A percentile compares a stretch with the other conserved stretches of the same genome.
Evolutionary conservation across 1,284 basidiomycete genomes (phyloP).

Genomic region (Cystobasidium sp.): DNA sequence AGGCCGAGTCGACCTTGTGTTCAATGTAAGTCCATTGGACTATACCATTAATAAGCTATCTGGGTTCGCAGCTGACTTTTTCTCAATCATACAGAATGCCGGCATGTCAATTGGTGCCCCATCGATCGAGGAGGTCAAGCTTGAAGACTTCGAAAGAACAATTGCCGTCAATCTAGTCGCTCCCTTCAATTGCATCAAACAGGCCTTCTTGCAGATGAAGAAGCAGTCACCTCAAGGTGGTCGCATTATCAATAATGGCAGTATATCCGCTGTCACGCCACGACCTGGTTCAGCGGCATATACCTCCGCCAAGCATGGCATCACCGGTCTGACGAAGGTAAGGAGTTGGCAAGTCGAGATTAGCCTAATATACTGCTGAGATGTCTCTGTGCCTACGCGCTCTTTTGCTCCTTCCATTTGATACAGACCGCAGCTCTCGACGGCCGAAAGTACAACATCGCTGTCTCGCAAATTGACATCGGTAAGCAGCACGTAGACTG

Average conservation of each 20-base stretch:
- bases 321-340: conserved; percentile 73
- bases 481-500: conserved; percentile 59
- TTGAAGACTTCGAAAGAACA: conserved; percentile 68
- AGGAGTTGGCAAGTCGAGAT: conserved; percentile 50
- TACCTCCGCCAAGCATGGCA: conserved; percentile 76
- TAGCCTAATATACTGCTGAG: neutral
- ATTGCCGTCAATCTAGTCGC: conserved; percentile 73
- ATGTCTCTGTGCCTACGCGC: neutral
- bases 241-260: conserved; percentile 80
- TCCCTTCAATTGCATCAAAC: conserved; percentile 74
- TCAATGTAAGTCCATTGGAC: conserved; percentile 65
- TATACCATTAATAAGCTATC: neutral
- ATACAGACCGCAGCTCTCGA: conserved; percentile 65
- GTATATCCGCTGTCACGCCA: conserved; percentile 73
- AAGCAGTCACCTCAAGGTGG: conserved; percentile 72
- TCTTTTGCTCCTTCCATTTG: neutral
- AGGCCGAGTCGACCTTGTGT: conserved; percentile 75
- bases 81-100: conserved; percentile 60
- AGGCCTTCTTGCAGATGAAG: conserved; percentile 76
- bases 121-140: conserved; percentile 68
- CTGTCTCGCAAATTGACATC: conserved; percentile 78
- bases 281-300: conserved; percentile 71
- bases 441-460: conserved; percentile 72
- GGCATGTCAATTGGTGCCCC: conserved; percentile 64
- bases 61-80: neutral